Evolutionary conservation across 257 asterid genomes (phyloP).

Genomic region (Osmanthus fragrans): DNA sequence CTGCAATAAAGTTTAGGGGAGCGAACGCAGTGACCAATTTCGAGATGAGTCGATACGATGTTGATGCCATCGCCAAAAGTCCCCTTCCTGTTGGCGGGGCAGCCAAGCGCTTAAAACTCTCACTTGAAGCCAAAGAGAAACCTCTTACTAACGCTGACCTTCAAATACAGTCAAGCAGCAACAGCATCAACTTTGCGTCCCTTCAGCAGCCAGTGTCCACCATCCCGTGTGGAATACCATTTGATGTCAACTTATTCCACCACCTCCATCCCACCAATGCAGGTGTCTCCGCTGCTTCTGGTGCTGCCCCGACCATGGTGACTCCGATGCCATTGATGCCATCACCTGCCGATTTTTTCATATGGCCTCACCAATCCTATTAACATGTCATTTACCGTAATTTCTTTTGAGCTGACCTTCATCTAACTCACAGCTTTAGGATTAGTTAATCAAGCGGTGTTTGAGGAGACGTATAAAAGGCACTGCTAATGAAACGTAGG

Average conservation of each 20-base stretch:
- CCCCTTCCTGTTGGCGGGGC: conserved; percentile 90
- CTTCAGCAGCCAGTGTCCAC: conserved; percentile 52
- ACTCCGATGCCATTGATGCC: conserved; percentile 50
- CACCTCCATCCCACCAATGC: conserved; percentile 36
- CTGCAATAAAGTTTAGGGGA: conserved; percentile 95
- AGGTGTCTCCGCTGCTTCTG: conserved; percentile 21
- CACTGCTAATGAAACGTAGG: conserved; percentile 19
- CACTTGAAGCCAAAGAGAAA: conserved; percentile 56
- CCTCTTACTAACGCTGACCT: conserved; percentile 21
- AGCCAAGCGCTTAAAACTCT: conserved; percentile 72
- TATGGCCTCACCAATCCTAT: conserved; percentile 89
- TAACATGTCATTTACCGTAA: conserved; percentile 26
- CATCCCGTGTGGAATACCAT: conserved; percentile 67
- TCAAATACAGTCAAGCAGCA: conserved; percentile 39
- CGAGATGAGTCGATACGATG: conserved; percentile 89
- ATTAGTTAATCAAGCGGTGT: conserved; percentile 25
- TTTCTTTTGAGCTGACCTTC: conserved; percentile 37
- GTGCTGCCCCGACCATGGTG: conserved; percentile 35
- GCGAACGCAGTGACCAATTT: conserved; percentile 84
- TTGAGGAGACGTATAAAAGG: conserved; percentile 18
- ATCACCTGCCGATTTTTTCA: conserved; percentile 59
- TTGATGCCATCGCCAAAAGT: conserved; percentile 73
- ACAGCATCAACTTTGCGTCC: conserved; percentile 56
- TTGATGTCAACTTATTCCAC: conserved; percentile 64
- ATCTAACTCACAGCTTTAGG: conserved; percentile 48